A percentile compares a stretch with the other conserved stretches of the same genome.
phyloP scores from a whole-genome alignment of 108 stramenopile species.

The Pseudonitzschia pungens region DNA sequence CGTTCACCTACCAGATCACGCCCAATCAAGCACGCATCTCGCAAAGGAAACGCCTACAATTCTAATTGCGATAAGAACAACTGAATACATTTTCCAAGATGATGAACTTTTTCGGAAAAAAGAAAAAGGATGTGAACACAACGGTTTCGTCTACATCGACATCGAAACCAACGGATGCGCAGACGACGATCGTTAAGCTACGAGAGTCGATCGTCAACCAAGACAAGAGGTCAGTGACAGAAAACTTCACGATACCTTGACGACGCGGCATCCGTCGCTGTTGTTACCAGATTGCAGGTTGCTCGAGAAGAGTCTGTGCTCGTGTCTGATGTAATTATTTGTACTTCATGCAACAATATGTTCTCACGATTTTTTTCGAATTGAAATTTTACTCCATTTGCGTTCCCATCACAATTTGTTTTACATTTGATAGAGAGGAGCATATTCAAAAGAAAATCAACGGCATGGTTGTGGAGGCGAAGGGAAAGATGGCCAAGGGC shows the following conservation, averaged over 20 bases:
- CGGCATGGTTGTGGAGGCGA: conserved; percentile 78
- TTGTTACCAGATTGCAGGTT: too few species aligned
- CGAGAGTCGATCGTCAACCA: conserved; percentile 75
- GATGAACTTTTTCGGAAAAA: conserved; percentile 8
- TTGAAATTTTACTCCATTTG: too few species aligned
- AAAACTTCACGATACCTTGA: not conserved
- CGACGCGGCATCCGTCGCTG: too few species aligned
- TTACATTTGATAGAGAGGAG: conserved; percentile 58
- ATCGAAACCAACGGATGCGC: conserved; percentile 39
- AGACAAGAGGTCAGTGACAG: conserved; percentile 75
- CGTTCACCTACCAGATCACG: not conserved
- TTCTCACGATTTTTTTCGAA: not conserved
- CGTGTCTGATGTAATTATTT: not conserved
- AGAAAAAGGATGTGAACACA: conserved; percentile 4
- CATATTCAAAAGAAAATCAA: conserved; percentile 81
- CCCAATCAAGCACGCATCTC: not conserved
- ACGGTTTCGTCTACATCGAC: conserved; percentile 21
- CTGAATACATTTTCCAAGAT: not conserved
- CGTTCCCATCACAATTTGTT: too few species aligned
- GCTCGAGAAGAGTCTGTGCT: too few species aligned
- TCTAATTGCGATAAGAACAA: not conserved
- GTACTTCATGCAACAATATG: conserved; percentile 1
- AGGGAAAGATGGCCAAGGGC: conserved; percentile 91
- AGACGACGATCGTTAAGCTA: conserved; percentile 64
- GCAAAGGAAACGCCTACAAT: not conserved